These are phyloP conservation scores for Populus tomentosa DNA, from an alignment of 441 rosid species.

Conservation along the genomic window DNA sequence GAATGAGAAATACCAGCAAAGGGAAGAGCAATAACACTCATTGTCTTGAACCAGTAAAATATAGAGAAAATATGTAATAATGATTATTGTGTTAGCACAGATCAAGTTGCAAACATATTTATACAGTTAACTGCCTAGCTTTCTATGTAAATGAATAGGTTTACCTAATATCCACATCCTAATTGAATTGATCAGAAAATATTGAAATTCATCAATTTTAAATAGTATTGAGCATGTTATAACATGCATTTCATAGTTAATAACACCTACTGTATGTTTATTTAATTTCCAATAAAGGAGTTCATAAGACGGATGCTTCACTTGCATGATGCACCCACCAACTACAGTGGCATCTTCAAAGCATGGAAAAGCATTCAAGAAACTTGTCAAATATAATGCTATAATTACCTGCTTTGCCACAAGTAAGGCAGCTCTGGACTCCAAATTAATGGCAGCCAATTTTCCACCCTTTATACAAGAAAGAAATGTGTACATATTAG, in stretches of 20 bases:
- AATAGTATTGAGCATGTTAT: too few relatives aligned
- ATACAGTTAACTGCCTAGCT: not conserved
- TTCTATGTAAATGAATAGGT: not conserved
- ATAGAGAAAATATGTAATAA: not conserved
- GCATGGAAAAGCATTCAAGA: not conserved
- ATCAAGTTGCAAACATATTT: not conserved
- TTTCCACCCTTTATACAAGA: conserved; percentile 61
- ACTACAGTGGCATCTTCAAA: not conserved
- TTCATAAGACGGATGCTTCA: not conserved
- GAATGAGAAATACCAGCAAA: conserved; percentile 2
- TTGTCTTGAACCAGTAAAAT: not conserved
- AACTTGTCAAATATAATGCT: conserved; percentile 3
- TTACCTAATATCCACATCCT: not conserved
- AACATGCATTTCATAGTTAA: too few relatives aligned
- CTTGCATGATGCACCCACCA: not conserved
- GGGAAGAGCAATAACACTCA: not conserved
- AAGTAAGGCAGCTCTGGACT: conserved; percentile 76
- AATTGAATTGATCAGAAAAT: not conserved
- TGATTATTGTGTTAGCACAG: not conserved
- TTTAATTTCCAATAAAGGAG: not conserved
- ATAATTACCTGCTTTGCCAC: conserved; percentile 73
- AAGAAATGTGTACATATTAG: not conserved
- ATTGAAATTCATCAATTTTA: too few relatives aligned
- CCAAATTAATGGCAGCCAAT: conserved; percentile 66
- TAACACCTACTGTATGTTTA: too few relatives aligned